phyloP scores from a whole-genome alignment of 169 alveolate species.

The Plasmodium malariae region DNA sequence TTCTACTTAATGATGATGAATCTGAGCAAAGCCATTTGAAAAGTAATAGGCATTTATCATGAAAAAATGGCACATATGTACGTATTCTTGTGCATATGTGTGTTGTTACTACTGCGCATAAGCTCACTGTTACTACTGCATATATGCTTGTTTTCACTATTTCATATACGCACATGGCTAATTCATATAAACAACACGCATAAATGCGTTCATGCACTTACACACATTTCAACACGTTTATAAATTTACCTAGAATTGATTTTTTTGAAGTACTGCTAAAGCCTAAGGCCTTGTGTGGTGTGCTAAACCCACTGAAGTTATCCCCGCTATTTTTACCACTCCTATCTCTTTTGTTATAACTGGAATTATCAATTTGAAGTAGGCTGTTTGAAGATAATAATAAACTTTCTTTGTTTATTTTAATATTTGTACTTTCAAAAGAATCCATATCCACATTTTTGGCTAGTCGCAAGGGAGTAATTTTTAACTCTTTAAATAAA shows the following conservation, averaged over 20 bases:
- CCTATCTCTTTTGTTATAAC: constrained; percentile 1
- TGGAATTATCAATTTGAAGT: background rate
- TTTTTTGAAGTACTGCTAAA: background rate
- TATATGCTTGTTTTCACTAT: no score
- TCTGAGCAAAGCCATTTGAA: no score
- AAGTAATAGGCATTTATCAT: background rate
- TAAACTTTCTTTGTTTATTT: constrained; percentile 17
- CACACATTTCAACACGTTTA: background rate
- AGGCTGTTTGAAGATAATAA: background rate
- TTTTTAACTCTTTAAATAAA: constrained; percentile 60
- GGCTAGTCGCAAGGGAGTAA: constrained; percentile 50
- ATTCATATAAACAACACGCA: no score
- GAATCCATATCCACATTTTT: constrained; percentile 35
- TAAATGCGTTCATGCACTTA: background rate
- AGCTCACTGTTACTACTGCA: no score
- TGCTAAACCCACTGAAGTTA: constrained; percentile 18
- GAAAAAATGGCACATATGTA: background rate
- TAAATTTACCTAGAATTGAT: constrained; percentile 6
- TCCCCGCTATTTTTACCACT: background rate
- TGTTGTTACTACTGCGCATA: no score
- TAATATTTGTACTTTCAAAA: constrained; percentile 23
- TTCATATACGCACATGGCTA: no score
- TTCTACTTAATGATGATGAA: background rate
- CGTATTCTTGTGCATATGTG: background rate
- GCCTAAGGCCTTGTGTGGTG: constrained; percentile 63